Evolutionary conservation across 176 grass and related monocot species (phyloP).

Genomic region (Raddia distichophylla): DNA sequence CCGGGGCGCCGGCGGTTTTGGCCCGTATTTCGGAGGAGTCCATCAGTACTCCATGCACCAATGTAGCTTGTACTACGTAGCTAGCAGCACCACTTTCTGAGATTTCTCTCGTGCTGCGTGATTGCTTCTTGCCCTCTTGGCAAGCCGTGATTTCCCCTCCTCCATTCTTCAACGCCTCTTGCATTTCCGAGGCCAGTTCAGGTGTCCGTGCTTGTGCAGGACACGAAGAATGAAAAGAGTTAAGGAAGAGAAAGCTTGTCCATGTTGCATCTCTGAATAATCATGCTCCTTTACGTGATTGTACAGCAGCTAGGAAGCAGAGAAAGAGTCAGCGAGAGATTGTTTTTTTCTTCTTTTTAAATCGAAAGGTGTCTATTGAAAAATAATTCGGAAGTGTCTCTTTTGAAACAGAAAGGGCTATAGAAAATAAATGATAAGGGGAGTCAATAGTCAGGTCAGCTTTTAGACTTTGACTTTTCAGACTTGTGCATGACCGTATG

Average conservation of each 20-base stretch:
- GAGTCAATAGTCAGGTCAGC: conserved; percentile 27
- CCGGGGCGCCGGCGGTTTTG: neutral
- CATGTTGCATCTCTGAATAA: neutral
- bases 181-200: neutral
- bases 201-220: neutral
- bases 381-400: neutral
- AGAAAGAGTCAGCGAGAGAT: neutral
- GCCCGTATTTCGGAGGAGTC: neutral
- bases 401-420: neutral
- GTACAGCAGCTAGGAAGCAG: neutral
- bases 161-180: neutral
- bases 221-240: neutral
- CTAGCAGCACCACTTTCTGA: neutral
- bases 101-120: neutral
- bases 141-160: neutral
- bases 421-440: neutral
- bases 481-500: too few species aligned
- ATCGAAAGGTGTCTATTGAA: neutral
- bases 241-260: neutral
- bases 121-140: conserved; percentile 2
- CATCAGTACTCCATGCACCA: neutral
- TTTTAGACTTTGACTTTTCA: conserved; percentile 16
- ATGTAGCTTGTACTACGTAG: too few species aligned
- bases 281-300: neutral
- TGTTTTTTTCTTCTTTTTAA: neutral